Percentiles rank a stretch among this genome's conserved stretches.
These are phyloP conservation scores for Cercospora zeina DNA, from an alignment of 2,329 filamentous ascomycete species.

Conservation along the genomic window DNA sequence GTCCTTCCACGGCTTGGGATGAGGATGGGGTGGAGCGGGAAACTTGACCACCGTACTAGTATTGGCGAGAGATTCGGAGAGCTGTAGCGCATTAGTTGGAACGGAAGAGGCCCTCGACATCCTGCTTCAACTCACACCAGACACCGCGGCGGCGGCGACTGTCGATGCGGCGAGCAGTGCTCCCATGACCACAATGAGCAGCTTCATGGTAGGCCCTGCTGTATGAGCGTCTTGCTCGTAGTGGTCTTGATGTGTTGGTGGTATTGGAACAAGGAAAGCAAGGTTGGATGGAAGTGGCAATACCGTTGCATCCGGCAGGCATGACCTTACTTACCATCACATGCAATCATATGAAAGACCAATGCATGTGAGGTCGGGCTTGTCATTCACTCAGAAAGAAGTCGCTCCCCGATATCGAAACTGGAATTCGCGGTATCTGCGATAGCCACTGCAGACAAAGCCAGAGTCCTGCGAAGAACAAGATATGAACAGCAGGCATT, in stretches of 20 bases:
- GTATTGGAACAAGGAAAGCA: background rate
- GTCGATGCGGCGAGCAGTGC: background rate
- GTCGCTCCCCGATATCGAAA: background rate
- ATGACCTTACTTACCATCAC: background rate
- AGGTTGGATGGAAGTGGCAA: background rate
- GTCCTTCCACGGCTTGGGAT: background rate
- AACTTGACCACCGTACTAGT: background rate
- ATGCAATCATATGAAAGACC: background rate
- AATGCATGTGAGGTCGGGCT: background rate
- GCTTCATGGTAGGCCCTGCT: background rate
- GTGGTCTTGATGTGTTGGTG: background rate
- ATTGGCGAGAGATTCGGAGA: background rate
- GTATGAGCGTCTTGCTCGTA: background rate
- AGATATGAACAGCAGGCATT: too few relatives aligned
- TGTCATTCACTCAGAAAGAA: background rate
- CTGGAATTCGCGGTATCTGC: too few relatives aligned
- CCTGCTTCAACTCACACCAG: background rate
- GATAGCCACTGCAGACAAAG: too few relatives aligned
- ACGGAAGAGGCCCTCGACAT: background rate
- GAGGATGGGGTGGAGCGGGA: background rate
- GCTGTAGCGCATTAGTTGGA: background rate
- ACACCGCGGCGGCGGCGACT: background rate
- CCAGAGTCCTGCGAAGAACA: too few relatives aligned
- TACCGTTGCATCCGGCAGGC: background rate
- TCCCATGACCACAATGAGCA: background rate